These are phyloP conservation scores for Fusarium citri DNA, from an alignment of 2,329 filamentous ascomycete species.

Conservation along the genomic window DNA sequence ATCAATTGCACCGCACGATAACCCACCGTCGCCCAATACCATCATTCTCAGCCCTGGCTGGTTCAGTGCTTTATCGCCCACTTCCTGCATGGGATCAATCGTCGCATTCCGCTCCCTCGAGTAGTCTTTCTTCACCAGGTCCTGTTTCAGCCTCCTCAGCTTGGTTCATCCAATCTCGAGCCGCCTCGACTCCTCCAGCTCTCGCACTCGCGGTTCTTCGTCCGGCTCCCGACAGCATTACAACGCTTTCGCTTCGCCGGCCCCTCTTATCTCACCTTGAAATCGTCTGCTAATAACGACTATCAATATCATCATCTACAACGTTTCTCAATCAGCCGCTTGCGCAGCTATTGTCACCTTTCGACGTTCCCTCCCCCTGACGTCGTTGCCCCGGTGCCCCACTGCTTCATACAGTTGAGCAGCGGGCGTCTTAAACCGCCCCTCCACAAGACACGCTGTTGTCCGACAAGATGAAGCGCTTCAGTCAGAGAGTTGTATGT, in stretches of 20 bases:
- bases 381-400: slow-evolving; percentile 49
- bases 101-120: slow-evolving; percentile 29
- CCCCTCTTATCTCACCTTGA: slow-evolving; percentile 36
- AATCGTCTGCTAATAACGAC: slow-evolving; percentile 30
- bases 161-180: slow-evolving; percentile 18
- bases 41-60: slow-evolving; percentile 46
- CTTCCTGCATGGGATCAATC: slow-evolving; percentile 41
- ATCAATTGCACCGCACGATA: slow-evolving; percentile 21
- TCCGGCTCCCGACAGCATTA: slow-evolving; percentile 36
- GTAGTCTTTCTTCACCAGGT: slow-evolving; percentile 27
- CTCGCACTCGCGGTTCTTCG: slow-evolving; percentile 29
- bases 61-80: slow-evolving; percentile 45
- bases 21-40: slow-evolving; percentile 36
- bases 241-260: slow-evolving; percentile 37
- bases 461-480: slow-evolving; percentile 86
- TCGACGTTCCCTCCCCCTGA: slow-evolving; percentile 46
- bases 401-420: slow-evolving; percentile 44
- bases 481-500: slow-evolving; percentile 96
- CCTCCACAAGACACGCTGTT: slow-evolving; percentile 44
- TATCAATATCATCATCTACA: slow-evolving; percentile 32
- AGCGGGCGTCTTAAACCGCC: slow-evolving; percentile 46
- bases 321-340: slow-evolving; percentile 31
- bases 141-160: slow-evolving; percentile 33
- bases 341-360: slow-evolving; percentile 35
- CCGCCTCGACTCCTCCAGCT: slow-evolving; percentile 30